These are phyloP conservation scores for Lactarius akahatsu DNA, from an alignment of 768 basidiomycete species.

Conservation along the genomic window DNA sequence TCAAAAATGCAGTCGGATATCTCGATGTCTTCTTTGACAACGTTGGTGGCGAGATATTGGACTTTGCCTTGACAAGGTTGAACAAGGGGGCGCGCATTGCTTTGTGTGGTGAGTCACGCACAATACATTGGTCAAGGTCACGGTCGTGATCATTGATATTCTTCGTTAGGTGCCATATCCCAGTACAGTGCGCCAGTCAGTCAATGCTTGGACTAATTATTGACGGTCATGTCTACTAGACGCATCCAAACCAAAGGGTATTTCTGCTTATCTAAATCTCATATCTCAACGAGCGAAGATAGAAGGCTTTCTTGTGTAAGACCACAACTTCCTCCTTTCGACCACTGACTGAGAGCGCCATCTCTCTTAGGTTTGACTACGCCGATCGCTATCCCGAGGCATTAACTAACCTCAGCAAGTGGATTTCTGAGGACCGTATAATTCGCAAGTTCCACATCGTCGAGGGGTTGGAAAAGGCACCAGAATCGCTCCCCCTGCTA, in stretches of 20 bases:
- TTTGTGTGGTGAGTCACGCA: slow-evolving; percentile 63
- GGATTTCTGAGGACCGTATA: slow-evolving; percentile 67
- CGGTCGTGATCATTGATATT: background rate
- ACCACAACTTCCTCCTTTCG: background rate
- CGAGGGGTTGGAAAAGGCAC: slow-evolving; percentile 71
- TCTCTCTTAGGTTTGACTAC: slow-evolving; percentile 67
- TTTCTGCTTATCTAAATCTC: slow-evolving; percentile 64
- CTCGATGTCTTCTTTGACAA: slow-evolving; percentile 86
- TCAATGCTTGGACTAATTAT: background rate
- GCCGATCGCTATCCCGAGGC: slow-evolving; percentile 56
- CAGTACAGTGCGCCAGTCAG: slow-evolving; percentile 60
- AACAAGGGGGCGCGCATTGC: slow-evolving; percentile 77
- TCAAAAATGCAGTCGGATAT: slow-evolving; percentile 68
- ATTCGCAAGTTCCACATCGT: slow-evolving; percentile 81
- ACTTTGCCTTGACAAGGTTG: slow-evolving; percentile 70
- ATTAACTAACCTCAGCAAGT: slow-evolving; percentile 52
- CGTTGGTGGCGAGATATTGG: slow-evolving; percentile 78
- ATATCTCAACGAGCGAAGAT: slow-evolving; percentile 79
- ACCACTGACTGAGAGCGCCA: background rate
- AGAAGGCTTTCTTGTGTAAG: slow-evolving; percentile 81
- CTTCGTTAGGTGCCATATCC: slow-evolving; percentile 70
- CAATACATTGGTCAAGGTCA: background rate
- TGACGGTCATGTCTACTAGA: slow-evolving; percentile 41
- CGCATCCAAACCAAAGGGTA: slow-evolving; percentile 56
- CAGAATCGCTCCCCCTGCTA: slow-evolving; percentile 66